These are phyloP conservation scores for Trichoderma virens DNA, from an alignment of 495 filamentous ascomycete genomes.

Conservation along the genomic window DNA sequence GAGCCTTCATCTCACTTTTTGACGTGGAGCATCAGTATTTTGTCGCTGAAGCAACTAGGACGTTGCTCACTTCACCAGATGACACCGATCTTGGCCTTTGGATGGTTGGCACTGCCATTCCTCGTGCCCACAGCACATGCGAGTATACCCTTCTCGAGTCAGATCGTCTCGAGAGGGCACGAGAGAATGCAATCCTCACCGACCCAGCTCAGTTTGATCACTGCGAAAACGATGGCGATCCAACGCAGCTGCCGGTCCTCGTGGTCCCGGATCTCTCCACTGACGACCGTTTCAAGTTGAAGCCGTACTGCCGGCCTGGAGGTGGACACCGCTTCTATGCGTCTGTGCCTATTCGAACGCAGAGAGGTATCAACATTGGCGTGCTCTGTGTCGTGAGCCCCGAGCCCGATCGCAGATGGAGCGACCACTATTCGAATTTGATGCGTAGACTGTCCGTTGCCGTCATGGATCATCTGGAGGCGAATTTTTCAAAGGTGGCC, in stretches of 20 bases:
- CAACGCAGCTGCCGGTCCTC: conserved; percentile 30
- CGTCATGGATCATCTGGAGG: conserved; percentile 58
- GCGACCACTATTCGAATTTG: conserved; percentile 29
- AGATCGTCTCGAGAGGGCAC: neutral
- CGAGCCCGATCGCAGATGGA: conserved; percentile 36
- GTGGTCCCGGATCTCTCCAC: conserved; percentile 42
- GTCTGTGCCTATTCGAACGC: conserved; percentile 59
- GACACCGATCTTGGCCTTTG: conserved; percentile 25
- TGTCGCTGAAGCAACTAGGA: conserved; percentile 54
- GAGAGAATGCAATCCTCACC: conserved; percentile 5
- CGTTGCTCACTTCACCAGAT: conserved; percentile 37
- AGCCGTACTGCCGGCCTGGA: conserved; percentile 26
- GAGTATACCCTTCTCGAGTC: conserved; percentile 30
- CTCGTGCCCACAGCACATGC: conserved; percentile 39
- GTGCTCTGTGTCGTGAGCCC: conserved; percentile 61
- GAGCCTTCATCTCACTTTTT: conserved; percentile 53
- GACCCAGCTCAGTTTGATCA: conserved; percentile 15
- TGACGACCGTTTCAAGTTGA: conserved; percentile 36
- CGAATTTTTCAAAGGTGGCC: conserved; percentile 48
- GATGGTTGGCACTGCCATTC: conserved; percentile 35
- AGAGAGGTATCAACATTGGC: conserved; percentile 61
- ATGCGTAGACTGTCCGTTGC: conserved; percentile 44
- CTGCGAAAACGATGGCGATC: conserved; percentile 14
- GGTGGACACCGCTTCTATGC: conserved; percentile 53
- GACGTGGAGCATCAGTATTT: conserved; percentile 52